Conservation (phyloP, 768 basidiomycete genomes). For the Calocybe indica region DNA sequence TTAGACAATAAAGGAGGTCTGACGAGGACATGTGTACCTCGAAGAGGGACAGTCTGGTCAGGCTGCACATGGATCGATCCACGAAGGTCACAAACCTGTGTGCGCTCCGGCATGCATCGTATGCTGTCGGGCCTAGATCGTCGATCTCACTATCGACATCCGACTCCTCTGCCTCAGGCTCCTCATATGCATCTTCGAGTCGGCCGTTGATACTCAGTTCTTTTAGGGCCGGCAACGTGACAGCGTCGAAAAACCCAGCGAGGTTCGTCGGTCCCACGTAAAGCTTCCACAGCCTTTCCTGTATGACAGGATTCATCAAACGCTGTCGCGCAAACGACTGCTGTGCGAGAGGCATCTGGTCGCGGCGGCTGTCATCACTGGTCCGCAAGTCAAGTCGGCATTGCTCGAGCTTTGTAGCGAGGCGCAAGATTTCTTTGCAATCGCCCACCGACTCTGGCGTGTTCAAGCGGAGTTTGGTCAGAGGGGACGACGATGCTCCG, state of each 20-base stretch:
- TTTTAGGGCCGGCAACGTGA: slow-evolving; percentile 2
- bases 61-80: neutral
- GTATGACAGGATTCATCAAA: neutral
- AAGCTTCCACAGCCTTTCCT: neutral
- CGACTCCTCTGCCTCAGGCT: too few relatives aligned
- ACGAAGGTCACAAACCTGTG: slow-evolving; percentile 1
- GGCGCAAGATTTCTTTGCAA: too few relatives aligned
- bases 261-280: slow-evolving; percentile 5
- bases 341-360: too few relatives aligned
- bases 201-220: slow-evolving; percentile 2
- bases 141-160: too few relatives aligned
- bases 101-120: neutral
- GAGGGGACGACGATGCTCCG: too few relatives aligned
- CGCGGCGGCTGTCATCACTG: too few relatives aligned
- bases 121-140: too few relatives aligned
- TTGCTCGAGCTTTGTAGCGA: too few relatives aligned
- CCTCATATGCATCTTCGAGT: neutral
- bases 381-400: too few relatives aligned
- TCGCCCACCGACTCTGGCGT: too few relatives aligned
- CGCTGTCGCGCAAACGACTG: too few relatives aligned
- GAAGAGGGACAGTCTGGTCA: slow-evolving; percentile 1
- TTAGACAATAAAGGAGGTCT: neutral
- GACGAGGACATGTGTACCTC: neutral
- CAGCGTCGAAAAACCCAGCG: slow-evolving; percentile 1
- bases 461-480: too few relatives aligned